Percentiles rank a stretch among this genome's conserved stretches.
These are phyloP conservation scores for Cydonia oblonga DNA, from an alignment of 331 rosid genomes.

Conservation along the genomic window DNA sequence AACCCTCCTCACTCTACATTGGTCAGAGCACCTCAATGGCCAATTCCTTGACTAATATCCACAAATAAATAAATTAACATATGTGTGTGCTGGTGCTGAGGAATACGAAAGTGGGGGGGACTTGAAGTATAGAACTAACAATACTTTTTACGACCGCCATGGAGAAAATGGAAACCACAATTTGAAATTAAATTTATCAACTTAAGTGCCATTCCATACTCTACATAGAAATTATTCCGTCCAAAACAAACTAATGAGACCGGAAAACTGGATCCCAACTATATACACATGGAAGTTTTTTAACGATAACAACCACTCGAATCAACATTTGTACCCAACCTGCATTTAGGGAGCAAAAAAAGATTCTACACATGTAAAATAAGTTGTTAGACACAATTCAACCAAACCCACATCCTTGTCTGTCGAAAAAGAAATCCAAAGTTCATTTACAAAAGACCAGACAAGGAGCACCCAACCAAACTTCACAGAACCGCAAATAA, in stretches of 20 bases:
- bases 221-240: neutral
- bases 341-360: neutral
- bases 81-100: too few relatives aligned
- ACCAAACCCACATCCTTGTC: neutral
- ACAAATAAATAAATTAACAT: too few relatives aligned
- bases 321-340: too few relatives aligned
- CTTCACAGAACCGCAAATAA: neutral
- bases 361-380: neutral
- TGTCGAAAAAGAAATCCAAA: neutral
- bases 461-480: neutral
- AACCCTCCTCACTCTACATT: neutral
- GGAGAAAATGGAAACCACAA: neutral
- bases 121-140: too few relatives aligned
- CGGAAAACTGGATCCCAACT: too few relatives aligned
- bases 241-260: neutral
- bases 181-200: neutral
- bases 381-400: neutral
- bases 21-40: neutral
- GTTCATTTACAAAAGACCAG: neutral
- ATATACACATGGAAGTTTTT: neutral
- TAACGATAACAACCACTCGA: too few relatives aligned
- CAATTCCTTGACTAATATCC: neutral
- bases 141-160: too few relatives aligned
- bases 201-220: neutral
- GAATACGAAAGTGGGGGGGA: too few relatives aligned